Conservation (phyloP, 371 early-diverging fungal species). For the Apophysomyces trapeziformis region DNA sequence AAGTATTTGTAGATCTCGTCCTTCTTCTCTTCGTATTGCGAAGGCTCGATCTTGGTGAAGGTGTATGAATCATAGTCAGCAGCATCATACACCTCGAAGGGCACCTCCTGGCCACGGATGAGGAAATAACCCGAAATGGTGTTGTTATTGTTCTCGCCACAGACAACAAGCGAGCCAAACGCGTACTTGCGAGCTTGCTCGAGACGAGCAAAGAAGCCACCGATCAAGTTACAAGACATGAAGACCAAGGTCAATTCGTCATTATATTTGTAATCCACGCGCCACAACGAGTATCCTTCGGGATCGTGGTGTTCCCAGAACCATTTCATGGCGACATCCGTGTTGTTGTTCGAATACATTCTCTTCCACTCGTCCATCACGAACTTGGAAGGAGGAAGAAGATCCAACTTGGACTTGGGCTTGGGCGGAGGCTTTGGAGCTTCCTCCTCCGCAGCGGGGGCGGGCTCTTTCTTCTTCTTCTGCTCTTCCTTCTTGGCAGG, state of each 20-base stretch:
- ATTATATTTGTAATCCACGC: slow-evolving; percentile 94
- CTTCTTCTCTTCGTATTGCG: slow-evolving; percentile 44
- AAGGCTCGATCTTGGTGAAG: slow-evolving; percentile 79
- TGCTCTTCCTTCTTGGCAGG: slow-evolving; percentile 54
- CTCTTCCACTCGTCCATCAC: slow-evolving; percentile 89
- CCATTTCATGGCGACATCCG: slow-evolving; percentile 82
- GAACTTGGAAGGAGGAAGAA: slow-evolving; percentile 79
- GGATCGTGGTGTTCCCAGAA: slow-evolving; percentile 88
- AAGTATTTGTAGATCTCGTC: slow-evolving; percentile 42
- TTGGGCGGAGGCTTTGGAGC: slow-evolving; percentile 70
- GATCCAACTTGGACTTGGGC: slow-evolving; percentile 85
- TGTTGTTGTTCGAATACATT: slow-evolving; percentile 91
- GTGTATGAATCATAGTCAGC: slow-evolving; percentile 85
- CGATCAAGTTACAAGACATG: slow-evolving; percentile 92
- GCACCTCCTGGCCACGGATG: slow-evolving; percentile 85
- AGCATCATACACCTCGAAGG: slow-evolving; percentile 81
- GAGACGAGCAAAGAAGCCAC: slow-evolving; percentile 91
- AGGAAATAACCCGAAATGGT: slow-evolving; percentile 91
- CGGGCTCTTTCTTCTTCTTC: slow-evolving; percentile 38
- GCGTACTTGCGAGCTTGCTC: slow-evolving; percentile 92
- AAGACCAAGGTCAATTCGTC: slow-evolving; percentile 82
- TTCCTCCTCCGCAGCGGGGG: slow-evolving; percentile 48
- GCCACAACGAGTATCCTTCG: slow-evolving; percentile 84
- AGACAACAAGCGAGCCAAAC: slow-evolving; percentile 85
- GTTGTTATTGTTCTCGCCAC: slow-evolving; percentile 87